Evolutionary conservation across 2,329 filamentous ascomycete genomes (phyloP), one percentile per base, ranked within the genome.

Genomic region (Calonectria ilicicola): DNA sequence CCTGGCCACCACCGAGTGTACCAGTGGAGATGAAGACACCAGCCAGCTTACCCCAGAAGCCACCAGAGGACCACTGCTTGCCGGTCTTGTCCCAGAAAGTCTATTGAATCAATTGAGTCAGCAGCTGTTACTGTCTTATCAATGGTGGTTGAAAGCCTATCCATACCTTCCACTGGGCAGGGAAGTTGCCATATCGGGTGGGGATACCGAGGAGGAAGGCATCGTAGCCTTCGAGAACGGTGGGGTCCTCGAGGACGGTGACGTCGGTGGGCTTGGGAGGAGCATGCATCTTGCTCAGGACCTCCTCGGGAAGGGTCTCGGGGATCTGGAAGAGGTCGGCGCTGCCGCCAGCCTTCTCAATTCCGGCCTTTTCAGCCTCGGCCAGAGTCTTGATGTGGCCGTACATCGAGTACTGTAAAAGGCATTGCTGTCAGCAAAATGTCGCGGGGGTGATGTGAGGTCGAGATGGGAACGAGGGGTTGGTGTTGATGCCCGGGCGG

Each of bases 161-260:
- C 10, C 79, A 65, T 76, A 85, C 85, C 89, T 97, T 98, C 94
- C 94, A 98, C 87, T 99, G 97, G 21, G 93, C 94, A 62, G 96
- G 96, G 90, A 98, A 98, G 91, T 97, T 98, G 80, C 97, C 97
- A 87, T 95, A 99, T 78, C 97, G 92, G 65, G 97, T 99, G 72
- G 97, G 97, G 84, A 98, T 97, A 78, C 97, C 97, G 80, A 98
- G 90, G 76, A 99, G 92, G 88, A 98, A 93, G 78, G 88, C 97
- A 82, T 98, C 96, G 87, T 97, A 98, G 66, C 87, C 76, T 81
- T 92, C 91, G 51, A 98, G 92, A 38, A 84, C 87, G 15, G 81
- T 66, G 7, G 91, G 88, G 81, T 90, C 86, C 21, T 89, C 83
- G 63, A 92, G 88, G 78, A 95, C 84, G 70, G 92, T 90, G 83